These are phyloP conservation scores for Penicillium fuscoglaucum DNA, from an alignment of 2,329 filamentous ascomycete species.

Conservation along the genomic window DNA sequence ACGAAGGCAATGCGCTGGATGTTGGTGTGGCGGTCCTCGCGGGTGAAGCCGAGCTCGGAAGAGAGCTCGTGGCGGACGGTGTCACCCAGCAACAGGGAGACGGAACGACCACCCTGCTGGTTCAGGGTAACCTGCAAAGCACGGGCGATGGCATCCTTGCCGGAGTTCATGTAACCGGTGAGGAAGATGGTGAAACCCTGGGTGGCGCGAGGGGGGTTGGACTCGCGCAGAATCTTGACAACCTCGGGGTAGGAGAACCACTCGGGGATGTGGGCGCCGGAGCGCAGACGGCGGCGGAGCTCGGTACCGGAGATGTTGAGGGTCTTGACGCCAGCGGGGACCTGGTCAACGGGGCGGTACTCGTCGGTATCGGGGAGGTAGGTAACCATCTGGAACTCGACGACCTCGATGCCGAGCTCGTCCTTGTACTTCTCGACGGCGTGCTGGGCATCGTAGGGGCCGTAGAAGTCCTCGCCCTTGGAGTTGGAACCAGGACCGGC, in stretches of 20 bases:
- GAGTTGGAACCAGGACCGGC: conserved; percentile 98
- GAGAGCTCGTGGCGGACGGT: conserved; percentile 92
- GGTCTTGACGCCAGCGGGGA: conserved; percentile 78
- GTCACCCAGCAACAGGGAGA: conserved; percentile 92
- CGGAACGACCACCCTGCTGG: conserved; percentile 93
- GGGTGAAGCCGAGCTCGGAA: conserved; percentile 91
- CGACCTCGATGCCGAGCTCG: conserved; percentile 97
- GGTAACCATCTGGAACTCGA: conserved; percentile 99
- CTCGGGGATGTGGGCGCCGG: conserved; percentile 91
- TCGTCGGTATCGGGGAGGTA: conserved; percentile 97
- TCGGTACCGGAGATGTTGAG: conserved; percentile 86
- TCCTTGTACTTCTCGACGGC: conserved; percentile 94
- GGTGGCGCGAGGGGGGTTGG: conserved; percentile 83
- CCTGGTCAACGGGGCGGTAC: conserved; percentile 91
- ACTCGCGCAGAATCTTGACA: conserved; percentile 92
- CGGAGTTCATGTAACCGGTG: conserved; percentile 92
- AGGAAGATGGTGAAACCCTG: conserved; percentile 99
- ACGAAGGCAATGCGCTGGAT: conserved; percentile 96
- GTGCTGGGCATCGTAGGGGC: conserved; percentile 94
- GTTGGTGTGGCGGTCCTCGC: conserved; percentile 90
- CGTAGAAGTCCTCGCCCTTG: conserved; percentile 95
- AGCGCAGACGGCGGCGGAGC: conserved; percentile 86
- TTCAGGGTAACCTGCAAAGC: conserved; percentile 96
- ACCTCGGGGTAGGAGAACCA: conserved; percentile 99
- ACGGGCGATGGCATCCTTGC: conserved; percentile 94